These are phyloP conservation scores for Solanum virginianum DNA, from an alignment of 257 asterid species.

Conservation along the genomic window DNA sequence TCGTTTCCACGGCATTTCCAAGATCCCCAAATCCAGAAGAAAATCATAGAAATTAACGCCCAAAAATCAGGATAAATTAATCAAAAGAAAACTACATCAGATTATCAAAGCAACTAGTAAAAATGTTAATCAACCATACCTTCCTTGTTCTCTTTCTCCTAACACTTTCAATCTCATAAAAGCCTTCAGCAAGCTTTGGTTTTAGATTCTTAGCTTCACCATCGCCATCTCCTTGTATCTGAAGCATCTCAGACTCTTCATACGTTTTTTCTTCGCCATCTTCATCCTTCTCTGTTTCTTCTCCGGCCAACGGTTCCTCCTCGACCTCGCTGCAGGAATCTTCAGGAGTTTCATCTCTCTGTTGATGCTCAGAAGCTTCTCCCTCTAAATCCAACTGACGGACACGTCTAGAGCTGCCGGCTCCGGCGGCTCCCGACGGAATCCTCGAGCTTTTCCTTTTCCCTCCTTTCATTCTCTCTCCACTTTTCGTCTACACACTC, in stretches of 20 bases:
- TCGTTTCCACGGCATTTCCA: conserved; percentile 27
- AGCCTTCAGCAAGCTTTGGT: conserved; percentile 31
- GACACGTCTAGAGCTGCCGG: not conserved
- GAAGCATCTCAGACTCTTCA: not conserved
- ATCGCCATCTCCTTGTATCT: not conserved
- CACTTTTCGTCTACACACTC: not conserved
- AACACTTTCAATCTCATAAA: conserved; percentile 24
- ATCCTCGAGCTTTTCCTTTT: conserved; percentile 1
- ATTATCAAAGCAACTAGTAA: not conserved
- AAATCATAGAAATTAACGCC: conserved; percentile 9
- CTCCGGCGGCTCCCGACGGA: not conserved
- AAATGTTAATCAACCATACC: not conserved
- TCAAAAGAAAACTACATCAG: not conserved
- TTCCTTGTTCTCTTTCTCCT: conserved; percentile 17
- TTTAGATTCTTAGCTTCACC: not conserved
- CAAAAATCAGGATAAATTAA: not conserved
- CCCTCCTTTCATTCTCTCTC: conserved; percentile 18
- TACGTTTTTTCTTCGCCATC: not conserved
- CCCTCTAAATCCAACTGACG: not conserved
- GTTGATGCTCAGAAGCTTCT: not conserved
- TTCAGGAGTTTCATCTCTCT: not conserved
- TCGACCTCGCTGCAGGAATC: not conserved
- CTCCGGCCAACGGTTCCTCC: not conserved
- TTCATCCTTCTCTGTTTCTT: conserved; percentile 1
- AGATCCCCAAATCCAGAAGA: conserved; percentile 11